Conservation (phyloP, 73 alveolate species). For the Paraurostyla sp. region DNA sequence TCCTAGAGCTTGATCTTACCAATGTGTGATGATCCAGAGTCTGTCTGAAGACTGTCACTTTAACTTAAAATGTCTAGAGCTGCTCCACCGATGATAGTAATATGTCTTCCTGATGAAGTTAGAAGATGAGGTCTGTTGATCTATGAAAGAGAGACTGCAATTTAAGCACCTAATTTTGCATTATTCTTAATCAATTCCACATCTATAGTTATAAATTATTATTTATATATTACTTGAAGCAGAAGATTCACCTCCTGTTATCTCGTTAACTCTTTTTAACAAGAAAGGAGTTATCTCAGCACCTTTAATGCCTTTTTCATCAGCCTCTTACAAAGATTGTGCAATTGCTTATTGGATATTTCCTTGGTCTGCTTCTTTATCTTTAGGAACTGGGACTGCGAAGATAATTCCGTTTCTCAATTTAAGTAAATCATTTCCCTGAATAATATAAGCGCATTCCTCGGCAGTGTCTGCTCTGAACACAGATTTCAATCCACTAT, state of each 20-base stretch:
- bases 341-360: constrained; percentile 80
- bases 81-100: constrained; percentile 62
- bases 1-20: constrained; percentile 32
- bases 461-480: constrained; percentile 77
- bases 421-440: constrained; percentile 76
- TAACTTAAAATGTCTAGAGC: constrained; percentile 44
- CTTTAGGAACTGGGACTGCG: constrained; percentile 94
- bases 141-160: constrained; percentile 73
- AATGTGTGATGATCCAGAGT: constrained; percentile 41
- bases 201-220: constrained; percentile 9
- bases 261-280: constrained; percentile 93
- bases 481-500: constrained; percentile 73
- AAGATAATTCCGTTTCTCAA: constrained; percentile 86
- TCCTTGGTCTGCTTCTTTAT: constrained; percentile 80
- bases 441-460: constrained; percentile 86
- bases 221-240: constrained; percentile 69
- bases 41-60: neutral
- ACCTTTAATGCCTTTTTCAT: constrained; percentile 80
- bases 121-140: neutral
- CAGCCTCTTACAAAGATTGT: constrained; percentile 84
- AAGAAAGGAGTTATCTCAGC: constrained; percentile 95
- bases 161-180: constrained; percentile 92
- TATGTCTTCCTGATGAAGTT: neutral
- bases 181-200: constrained; percentile 89
- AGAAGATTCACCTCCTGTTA: constrained; percentile 90